These are phyloP conservation scores for Musa schizocarpa DNA, from an alignment of 176 grass and related monocot genomes.

Conservation along the genomic window DNA sequence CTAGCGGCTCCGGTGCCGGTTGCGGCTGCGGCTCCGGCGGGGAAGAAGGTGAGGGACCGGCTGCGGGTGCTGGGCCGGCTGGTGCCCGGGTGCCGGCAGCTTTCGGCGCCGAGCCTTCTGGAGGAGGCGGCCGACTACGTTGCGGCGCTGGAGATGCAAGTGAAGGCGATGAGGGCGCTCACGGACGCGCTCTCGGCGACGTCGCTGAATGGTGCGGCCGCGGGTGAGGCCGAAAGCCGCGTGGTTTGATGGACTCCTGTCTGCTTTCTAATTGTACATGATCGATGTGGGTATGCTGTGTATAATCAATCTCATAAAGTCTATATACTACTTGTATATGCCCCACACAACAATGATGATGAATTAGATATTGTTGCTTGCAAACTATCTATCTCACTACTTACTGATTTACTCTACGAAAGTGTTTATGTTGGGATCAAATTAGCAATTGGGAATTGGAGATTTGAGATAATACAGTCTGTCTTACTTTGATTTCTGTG, in stretches of 20 bases:
- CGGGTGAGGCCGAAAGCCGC: background rate
- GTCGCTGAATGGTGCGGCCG: conserved; percentile 21
- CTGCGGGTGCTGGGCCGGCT: conserved; percentile 63
- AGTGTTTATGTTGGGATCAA: too few species aligned
- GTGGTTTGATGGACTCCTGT: too few species aligned
- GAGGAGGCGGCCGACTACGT: conserved; percentile 86
- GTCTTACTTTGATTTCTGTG: too few species aligned
- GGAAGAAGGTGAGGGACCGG: conserved; percentile 54
- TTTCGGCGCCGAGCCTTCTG: conserved; percentile 51
- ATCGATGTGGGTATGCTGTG: too few species aligned
- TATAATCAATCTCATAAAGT: background rate
- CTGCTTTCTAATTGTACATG: too few species aligned
- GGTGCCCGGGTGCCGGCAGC: conserved; percentile 77
- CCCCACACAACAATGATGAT: too few species aligned
- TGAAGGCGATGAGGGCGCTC: conserved; percentile 68
- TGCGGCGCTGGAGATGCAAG: conserved; percentile 94
- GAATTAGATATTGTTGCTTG: too few species aligned
- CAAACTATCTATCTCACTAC: too few species aligned
- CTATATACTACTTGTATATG: background rate
- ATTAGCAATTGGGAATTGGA: too few species aligned
- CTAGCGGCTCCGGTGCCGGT: background rate
- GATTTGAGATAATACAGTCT: too few species aligned
- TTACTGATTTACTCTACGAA: too few species aligned
- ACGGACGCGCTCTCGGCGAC: conserved; percentile 60
- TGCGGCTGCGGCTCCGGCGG: background rate